These are phyloP conservation scores for Neofusicoccum sp. DNA, from an alignment of 2,329 filamentous ascomycete genomes.

Conservation along the genomic window DNA sequence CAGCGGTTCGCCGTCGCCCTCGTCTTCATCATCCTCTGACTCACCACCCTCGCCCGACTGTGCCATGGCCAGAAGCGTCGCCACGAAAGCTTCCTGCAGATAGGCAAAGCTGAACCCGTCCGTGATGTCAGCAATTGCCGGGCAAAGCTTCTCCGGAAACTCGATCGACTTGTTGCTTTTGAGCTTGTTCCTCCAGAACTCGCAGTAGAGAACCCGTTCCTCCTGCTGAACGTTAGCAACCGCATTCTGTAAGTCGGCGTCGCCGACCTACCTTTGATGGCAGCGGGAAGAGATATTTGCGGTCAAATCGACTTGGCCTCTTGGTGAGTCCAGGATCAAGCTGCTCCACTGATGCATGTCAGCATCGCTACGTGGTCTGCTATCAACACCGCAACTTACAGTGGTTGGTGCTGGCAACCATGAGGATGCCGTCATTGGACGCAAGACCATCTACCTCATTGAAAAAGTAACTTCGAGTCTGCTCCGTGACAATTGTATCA, in stretches of 20 bases:
- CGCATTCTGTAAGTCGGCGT: not conserved
- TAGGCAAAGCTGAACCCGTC: slow-evolving; percentile 50
- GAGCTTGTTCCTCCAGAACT: slow-evolving; percentile 65
- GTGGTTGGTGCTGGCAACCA: slow-evolving; percentile 67
- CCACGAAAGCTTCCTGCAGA: slow-evolving; percentile 49
- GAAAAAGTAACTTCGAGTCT: slow-evolving; percentile 68
- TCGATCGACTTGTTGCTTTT: slow-evolving; percentile 55
- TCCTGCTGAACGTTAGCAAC: slow-evolving; percentile 35
- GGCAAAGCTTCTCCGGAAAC: slow-evolving; percentile 45
- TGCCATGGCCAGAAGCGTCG: slow-evolving; percentile 42
- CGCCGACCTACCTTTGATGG: slow-evolving; percentile 41
- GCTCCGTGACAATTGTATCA: slow-evolving; percentile 65
- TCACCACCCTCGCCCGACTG: slow-evolving; percentile 32
- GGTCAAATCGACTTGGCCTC: slow-evolving; percentile 50
- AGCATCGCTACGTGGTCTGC: not conserved
- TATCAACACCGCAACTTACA: slow-evolving; percentile 23
- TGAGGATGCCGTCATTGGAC: slow-evolving; percentile 71
- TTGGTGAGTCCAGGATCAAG: slow-evolving; percentile 66
- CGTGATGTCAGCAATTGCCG: slow-evolving; percentile 45
- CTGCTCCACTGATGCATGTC: slow-evolving; percentile 56
- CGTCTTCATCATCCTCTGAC: slow-evolving; percentile 28
- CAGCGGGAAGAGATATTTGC: slow-evolving; percentile 63
- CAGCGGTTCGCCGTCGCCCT: slow-evolving; percentile 49
- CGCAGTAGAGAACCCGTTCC: slow-evolving; percentile 62
- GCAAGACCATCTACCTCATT: slow-evolving; percentile 73